Percentiles rank a stretch among this genome's conserved stretches.
Conservation (phyloP, 371 early-diverging fungal genomes). For the Mortierella polycephala region DNA sequence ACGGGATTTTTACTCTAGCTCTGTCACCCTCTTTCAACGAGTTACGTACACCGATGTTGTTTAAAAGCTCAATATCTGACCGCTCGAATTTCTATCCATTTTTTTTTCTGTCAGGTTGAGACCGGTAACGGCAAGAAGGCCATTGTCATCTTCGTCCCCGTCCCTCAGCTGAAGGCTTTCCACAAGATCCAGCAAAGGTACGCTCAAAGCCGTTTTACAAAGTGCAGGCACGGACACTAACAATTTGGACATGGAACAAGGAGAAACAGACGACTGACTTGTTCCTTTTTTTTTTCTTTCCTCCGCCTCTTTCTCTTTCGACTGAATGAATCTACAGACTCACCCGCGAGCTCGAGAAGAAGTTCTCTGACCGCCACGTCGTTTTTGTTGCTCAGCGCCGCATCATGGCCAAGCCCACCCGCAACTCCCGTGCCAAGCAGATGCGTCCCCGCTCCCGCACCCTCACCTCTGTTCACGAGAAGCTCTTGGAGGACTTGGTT, state of each 20-base stretch:
- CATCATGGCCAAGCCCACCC: constrained; percentile 92
- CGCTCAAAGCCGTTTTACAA: too few species aligned
- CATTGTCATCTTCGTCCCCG: constrained; percentile 96
- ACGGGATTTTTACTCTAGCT: too few species aligned
- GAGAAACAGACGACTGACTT: too few species aligned
- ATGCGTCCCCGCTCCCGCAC: constrained; percentile 96
- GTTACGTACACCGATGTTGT: neutral
- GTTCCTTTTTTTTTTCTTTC: too few species aligned
- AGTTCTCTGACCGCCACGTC: constrained; percentile 98
- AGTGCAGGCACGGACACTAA: too few species aligned
- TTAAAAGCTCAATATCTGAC: constrained; percentile 6
- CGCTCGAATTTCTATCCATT: neutral
- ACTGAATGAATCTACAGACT: constrained; percentile 54
- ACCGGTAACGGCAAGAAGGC: constrained; percentile 96
- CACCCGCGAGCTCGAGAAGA: constrained; percentile 99
- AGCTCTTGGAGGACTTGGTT: constrained; percentile 95
- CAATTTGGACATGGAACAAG: neutral
- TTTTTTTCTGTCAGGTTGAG: constrained; percentile 71
- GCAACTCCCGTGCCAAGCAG: constrained; percentile 89
- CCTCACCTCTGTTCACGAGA: constrained; percentile 95
- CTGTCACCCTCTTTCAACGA: neutral
- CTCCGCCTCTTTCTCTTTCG: neutral
- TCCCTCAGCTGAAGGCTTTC: constrained; percentile 91
- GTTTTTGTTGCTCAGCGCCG: constrained; percentile 96
- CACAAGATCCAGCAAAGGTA: constrained; percentile 93